Evolutionary conservation across 2,329 filamentous ascomycete species (phyloP).

Genomic region (Pseudogymnoascus sp.): DNA sequence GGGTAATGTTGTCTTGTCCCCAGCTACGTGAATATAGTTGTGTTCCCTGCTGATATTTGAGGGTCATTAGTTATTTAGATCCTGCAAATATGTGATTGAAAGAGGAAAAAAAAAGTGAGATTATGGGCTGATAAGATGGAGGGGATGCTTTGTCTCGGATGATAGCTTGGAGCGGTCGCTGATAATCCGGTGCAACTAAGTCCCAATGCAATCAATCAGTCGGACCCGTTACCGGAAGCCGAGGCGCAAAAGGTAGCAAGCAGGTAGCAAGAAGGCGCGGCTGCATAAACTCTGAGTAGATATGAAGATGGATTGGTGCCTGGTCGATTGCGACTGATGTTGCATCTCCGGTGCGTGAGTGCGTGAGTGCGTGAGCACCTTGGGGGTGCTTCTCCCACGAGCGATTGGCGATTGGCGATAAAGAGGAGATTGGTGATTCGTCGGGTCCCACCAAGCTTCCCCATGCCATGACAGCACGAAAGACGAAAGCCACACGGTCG

Average conservation of each 20-base stretch:
- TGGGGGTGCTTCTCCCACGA: neutral
- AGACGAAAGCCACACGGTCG: neutral
- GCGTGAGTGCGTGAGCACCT: neutral
- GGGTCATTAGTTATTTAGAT: slow-evolving; percentile 1
- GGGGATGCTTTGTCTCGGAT: neutral
- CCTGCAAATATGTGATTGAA: neutral
- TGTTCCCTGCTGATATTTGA: neutral
- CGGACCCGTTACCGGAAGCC: neutral
- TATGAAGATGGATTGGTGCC: neutral
- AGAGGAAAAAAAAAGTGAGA: neutral
- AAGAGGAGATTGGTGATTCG: slow-evolving; percentile 6
- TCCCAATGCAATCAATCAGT: slow-evolving; percentile 1
- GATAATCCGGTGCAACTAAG: neutral
- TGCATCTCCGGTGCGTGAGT: neutral
- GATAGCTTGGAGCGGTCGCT: neutral
- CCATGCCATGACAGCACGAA: slow-evolving; percentile 7
- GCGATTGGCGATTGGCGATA: slow-evolving; percentile 8
- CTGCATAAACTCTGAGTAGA: neutral
- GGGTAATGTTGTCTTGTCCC: neutral
- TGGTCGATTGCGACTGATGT: neutral
- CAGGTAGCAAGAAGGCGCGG: too few species aligned
- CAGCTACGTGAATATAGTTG: neutral
- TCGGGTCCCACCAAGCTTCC: neutral
- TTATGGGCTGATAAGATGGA: slow-evolving; percentile 1
- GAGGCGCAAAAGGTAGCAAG: neutral